A percentile compares a stretch with the other conserved stretches of the same genome.
These are phyloP conservation scores for Lomentospora prolificans DNA, from an alignment of 2,329 filamentous ascomycete genomes.

Conservation along the genomic window DNA sequence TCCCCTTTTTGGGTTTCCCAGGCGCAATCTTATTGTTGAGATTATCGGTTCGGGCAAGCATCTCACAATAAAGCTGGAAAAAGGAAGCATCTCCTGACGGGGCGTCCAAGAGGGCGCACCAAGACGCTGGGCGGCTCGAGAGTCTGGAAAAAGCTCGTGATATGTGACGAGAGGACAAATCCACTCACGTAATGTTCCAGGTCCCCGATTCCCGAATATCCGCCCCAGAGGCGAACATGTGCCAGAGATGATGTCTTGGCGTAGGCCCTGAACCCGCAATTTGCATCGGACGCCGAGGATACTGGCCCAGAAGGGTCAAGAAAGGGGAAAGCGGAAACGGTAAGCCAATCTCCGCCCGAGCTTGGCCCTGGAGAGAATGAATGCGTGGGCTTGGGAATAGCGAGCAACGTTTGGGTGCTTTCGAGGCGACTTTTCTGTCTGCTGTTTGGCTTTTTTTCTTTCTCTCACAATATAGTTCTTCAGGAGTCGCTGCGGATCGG, in stretches of 20 bases:
- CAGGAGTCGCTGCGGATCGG: background rate
- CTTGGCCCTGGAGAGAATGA: too few species aligned
- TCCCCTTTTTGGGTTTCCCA: background rate
- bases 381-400: too few species aligned
- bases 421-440: too few species aligned
- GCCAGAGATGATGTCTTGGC: background rate
- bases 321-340: background rate
- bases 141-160: too few species aligned
- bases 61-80: too few species aligned
- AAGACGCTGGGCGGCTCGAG: too few species aligned
- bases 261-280: background rate
- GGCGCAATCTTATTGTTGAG: too few species aligned
- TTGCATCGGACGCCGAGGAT: background rate
- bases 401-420: too few species aligned
- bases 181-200: background rate
- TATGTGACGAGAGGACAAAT: background rate
- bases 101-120: too few species aligned
- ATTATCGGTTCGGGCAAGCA: too few species aligned
- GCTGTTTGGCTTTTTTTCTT: background rate
- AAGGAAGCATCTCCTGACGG: too few species aligned
- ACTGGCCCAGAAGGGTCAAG: background rate
- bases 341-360: background rate
- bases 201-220: background rate
- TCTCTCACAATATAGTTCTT: background rate
- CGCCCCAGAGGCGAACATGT: background rate